Evolutionary conservation across 169 alveolate genomes (phyloP).

Genomic region (Cryptosporidium muris): DNA sequence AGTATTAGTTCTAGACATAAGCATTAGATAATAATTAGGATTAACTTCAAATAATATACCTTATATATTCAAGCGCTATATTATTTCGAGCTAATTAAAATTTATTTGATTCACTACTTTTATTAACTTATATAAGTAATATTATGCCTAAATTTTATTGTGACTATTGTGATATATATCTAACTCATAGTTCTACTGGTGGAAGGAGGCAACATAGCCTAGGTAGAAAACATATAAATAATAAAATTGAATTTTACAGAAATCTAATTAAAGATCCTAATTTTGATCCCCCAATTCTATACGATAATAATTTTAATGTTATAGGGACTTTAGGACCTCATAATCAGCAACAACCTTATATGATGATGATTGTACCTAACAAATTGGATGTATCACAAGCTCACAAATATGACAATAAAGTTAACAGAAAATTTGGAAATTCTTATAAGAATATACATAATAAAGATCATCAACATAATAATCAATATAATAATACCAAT

Average conservation of each 20-base stretch:
- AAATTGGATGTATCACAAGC: neutral
- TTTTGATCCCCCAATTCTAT: slow-evolving; percentile 26
- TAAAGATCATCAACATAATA: neutral
- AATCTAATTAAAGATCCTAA: slow-evolving; percentile 52
- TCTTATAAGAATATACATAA: no score
- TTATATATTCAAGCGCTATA: no score
- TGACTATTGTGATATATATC: slow-evolving; percentile 98
- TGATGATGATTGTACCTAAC: neutral
- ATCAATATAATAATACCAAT: neutral
- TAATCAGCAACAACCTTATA: slow-evolving; percentile 9
- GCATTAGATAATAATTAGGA: no score
- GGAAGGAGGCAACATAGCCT: slow-evolving; percentile 97
- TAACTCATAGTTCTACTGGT: slow-evolving; percentile 98
- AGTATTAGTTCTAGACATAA: no score
- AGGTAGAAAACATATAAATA: slow-evolving; percentile 97
- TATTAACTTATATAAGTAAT: neutral
- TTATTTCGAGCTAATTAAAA: no score
- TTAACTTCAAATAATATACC: no score
- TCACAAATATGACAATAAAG: neutral
- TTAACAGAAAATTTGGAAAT: neutral
- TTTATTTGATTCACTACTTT: neutral
- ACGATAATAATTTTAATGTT: slow-evolving; percentile 35
- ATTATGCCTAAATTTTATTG: slow-evolving; percentile 98
- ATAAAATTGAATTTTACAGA: slow-evolving; percentile 96
- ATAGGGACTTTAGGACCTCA: slow-evolving; percentile 40